A percentile compares a stretch with the other conserved stretches of the same genome.
phyloP scores from a whole-genome alignment of 345 rosid genomes.

The Aegle marmelos region DNA sequence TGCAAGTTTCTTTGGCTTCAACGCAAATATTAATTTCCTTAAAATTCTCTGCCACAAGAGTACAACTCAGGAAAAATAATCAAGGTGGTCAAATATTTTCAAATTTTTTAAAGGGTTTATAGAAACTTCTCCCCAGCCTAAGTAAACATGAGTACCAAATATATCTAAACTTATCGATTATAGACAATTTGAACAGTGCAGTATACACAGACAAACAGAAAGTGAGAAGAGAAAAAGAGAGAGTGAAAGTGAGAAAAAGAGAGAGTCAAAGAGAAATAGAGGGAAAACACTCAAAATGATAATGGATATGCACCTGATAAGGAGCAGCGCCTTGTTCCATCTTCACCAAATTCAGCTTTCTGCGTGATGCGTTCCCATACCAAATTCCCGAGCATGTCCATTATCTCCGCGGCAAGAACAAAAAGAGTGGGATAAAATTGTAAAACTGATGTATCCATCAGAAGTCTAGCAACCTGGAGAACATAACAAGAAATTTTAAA shows the following conservation, averaged over 20 bases:
- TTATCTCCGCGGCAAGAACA: slow-evolving; percentile 73
- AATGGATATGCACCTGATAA: slow-evolving; percentile 51
- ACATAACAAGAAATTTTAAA: slow-evolving; percentile 3
- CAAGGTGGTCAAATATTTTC: not conserved
- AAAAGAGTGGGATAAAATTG: slow-evolving; percentile 92
- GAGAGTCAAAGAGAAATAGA: too few relatives aligned
- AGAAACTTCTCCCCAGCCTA: not conserved
- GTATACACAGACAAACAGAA: not conserved
- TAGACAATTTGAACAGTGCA: not conserved
- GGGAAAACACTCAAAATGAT: not conserved
- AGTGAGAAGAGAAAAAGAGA: not conserved
- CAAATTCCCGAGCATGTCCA: slow-evolving; percentile 90
- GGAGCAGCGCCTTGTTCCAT: slow-evolving; percentile 46
- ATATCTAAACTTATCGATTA: not conserved
- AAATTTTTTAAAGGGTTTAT: not conserved
- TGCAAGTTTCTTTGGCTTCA: slow-evolving; percentile 89
- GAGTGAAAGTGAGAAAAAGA: not conserved
- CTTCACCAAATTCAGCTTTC: slow-evolving; percentile 74
- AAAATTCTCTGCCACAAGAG: slow-evolving; percentile 55
- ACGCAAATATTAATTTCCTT: slow-evolving; percentile 54
- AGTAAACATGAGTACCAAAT: not conserved
- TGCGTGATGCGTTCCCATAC: slow-evolving; percentile 87
- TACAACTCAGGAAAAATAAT: slow-evolving; percentile 19
- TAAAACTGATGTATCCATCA: slow-evolving; percentile 84
- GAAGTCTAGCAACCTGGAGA: slow-evolving; percentile 83